Conservation (phyloP, 2,329 filamentous ascomycete species). For the Podosphaera fusca region DNA sequence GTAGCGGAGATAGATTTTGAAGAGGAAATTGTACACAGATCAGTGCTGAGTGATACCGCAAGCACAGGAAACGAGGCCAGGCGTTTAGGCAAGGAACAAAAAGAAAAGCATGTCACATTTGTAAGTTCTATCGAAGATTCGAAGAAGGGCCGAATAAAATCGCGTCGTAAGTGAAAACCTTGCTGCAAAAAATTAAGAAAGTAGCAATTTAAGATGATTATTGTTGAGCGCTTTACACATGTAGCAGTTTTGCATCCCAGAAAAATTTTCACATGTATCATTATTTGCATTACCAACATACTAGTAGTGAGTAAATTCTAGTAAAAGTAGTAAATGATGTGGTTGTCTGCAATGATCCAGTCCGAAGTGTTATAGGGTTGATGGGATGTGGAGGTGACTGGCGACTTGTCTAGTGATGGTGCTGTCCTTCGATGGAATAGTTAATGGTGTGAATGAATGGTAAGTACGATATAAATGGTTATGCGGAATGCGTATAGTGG, state of each 20-base stretch:
- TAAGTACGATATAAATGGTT: too few relatives aligned
- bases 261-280: too few relatives aligned
- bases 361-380: too few relatives aligned
- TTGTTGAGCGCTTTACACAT: neutral
- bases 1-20: constrained; percentile 39
- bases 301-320: too few relatives aligned
- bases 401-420: too few relatives aligned
- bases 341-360: too few relatives aligned
- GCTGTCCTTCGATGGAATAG: too few relatives aligned
- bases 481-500: too few relatives aligned
- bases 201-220: neutral
- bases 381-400: too few relatives aligned
- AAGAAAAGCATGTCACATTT: constrained; percentile 17
- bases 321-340: too few relatives aligned
- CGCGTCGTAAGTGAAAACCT: neutral
- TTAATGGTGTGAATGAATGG: too few relatives aligned
- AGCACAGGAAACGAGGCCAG: constrained; percentile 8
- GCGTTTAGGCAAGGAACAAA: constrained; percentile 11
- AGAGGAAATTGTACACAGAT: constrained; percentile 19
- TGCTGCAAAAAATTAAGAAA: neutral
- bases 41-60: constrained; percentile 10
- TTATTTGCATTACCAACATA: too few relatives aligned
- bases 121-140: constrained; percentile 15
- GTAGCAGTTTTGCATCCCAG: neutral
- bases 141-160: constrained; percentile 4